These are phyloP conservation scores for Serendipita vermifera DNA, from an alignment of 768 basidiomycete genomes.

Conservation along the genomic window DNA sequence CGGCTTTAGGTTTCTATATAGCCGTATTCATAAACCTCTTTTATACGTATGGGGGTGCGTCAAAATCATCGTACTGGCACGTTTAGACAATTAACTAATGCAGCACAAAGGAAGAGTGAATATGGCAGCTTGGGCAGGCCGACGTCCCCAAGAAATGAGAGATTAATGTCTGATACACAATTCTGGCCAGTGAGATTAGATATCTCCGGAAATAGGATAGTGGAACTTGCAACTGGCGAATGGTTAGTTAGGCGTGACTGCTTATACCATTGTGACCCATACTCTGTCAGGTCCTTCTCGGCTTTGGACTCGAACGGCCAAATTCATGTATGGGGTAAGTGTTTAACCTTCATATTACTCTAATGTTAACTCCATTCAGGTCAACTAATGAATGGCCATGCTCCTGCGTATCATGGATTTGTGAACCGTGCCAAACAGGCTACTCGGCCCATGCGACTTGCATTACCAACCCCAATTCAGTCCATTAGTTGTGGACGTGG, in stretches of 20 bases:
- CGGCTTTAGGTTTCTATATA: slow-evolving; percentile 74
- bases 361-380: too few species aligned
- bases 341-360: not conserved
- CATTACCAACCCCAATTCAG: slow-evolving; percentile 46
- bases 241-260: slow-evolving; percentile 47
- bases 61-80: not conserved
- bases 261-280: not conserved
- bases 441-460: slow-evolving; percentile 40
- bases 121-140: slow-evolving; percentile 32
- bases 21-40: slow-evolving; percentile 48
- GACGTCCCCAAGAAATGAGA: not conserved
- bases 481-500: slow-evolving; percentile 67
- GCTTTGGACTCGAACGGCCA: slow-evolving; percentile 63
- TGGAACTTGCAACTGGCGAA: slow-evolving; percentile 65
- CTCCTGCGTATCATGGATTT: slow-evolving; percentile 52
- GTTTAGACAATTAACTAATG: too few species aligned
- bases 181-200: too few species aligned
- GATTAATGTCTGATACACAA: too few species aligned
- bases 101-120: slow-evolving; percentile 9
- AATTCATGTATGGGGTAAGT: slow-evolving; percentile 70
- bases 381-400: slow-evolving; percentile 28
- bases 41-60: slow-evolving; percentile 50
- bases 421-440: slow-evolving; percentile 40
- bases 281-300: slow-evolving; percentile 61
- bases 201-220: slow-evolving; percentile 49